Evolutionary conservation across 306 rosid species (phyloP).

Genomic region (Cotoneaster glaucophyllus): DNA sequence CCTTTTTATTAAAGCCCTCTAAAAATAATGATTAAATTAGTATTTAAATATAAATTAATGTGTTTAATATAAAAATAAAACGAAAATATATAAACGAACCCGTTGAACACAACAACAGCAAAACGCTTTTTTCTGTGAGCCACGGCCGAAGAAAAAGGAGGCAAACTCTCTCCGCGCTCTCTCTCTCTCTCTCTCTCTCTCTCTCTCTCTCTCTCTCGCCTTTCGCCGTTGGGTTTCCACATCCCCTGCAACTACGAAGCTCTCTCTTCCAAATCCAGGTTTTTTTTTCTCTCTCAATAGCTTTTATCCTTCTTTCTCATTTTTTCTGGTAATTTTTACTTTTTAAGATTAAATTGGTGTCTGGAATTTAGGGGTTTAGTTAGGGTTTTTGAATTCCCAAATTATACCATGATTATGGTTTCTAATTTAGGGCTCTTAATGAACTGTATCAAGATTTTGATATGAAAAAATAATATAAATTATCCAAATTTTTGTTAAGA

Average conservation of each 20-base stretch:
- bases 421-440: neutral
- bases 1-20: too few relatives aligned
- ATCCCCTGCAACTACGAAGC: neutral
- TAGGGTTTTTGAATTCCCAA: neutral
- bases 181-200: neutral
- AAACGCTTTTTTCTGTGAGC: neutral
- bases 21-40: too few relatives aligned
- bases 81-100: neutral
- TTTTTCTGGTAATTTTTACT: neutral
- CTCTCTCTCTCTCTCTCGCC: too few relatives aligned
- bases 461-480: too few relatives aligned
- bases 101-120: neutral
- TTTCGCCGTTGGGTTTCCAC: neutral
- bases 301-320: too few relatives aligned
- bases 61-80: neutral
- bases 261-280: constrained; percentile 1
- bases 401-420: neutral
- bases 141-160: neutral
- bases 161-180: neutral
- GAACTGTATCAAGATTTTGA: neutral
- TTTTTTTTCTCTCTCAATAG: neutral
- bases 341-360: neutral
- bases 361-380: neutral
- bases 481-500: neutral
- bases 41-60: too few relatives aligned